Conservation (phyloP, 371 early-diverging fungal species). For the Zychaea mexicana region DNA sequence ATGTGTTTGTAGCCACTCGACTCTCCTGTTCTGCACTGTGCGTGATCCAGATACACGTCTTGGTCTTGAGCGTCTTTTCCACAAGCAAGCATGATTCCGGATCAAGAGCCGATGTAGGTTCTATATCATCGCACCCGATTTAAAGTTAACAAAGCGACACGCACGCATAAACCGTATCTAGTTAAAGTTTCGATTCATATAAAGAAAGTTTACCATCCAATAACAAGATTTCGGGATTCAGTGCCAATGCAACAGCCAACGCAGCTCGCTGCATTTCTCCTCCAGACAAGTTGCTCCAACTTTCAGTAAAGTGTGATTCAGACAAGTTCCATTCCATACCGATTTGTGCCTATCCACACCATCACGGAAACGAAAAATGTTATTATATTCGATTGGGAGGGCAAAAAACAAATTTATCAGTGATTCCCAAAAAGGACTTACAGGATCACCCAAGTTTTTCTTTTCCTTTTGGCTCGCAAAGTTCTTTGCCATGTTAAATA, state of each 20-base stretch:
- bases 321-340: constrained; percentile 69
- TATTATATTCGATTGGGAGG: too few species aligned
- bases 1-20: constrained; percentile 59
- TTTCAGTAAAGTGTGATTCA: constrained; percentile 71
- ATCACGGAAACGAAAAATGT: too few species aligned
- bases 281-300: constrained; percentile 82
- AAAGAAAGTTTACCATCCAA: constrained; percentile 68
- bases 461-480: constrained; percentile 59
- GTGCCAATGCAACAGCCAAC: constrained; percentile 81
- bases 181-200: too few species aligned
- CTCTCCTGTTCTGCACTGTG: constrained; percentile 78
- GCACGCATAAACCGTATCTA: too few species aligned
- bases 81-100: constrained; percentile 72
- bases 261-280: constrained; percentile 88
- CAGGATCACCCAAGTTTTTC: constrained; percentile 57
- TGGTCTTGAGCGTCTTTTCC: constrained; percentile 64
- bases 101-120: constrained; percentile 89
- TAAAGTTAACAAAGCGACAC: too few species aligned
- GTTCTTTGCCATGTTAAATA: constrained; percentile 58
- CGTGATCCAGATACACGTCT: constrained; percentile 82
- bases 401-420: too few species aligned
- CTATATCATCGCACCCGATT: too few species aligned
- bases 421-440: too few species aligned
- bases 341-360: constrained; percentile 55
- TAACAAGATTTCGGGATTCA: constrained; percentile 78